Percentiles rank a stretch among this genome's conserved stretches.
These are phyloP conservation scores for Adansonia rubrostipa DNA, from an alignment of 441 rosid genomes.

Conservation along the genomic window DNA sequence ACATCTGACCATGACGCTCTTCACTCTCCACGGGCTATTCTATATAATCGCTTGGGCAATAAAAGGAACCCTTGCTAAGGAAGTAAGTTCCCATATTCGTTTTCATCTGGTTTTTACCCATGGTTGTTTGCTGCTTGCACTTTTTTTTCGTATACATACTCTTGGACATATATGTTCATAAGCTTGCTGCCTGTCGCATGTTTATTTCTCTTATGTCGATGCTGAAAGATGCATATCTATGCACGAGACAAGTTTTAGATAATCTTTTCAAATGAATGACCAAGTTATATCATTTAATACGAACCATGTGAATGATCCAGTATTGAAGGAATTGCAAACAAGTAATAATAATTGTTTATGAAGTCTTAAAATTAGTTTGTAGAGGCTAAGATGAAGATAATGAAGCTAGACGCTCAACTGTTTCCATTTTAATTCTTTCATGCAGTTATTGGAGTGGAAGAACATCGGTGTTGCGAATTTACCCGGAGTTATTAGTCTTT, in stretches of 20 bases:
- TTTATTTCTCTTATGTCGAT: neutral
- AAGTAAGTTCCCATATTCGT: slow-evolving; percentile 47
- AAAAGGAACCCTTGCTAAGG: slow-evolving; percentile 50
- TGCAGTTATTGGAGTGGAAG: slow-evolving; percentile 64
- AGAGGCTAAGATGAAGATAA: neutral
- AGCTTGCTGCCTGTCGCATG: neutral
- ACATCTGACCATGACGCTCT: slow-evolving; percentile 65
- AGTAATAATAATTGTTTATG: too few relatives aligned
- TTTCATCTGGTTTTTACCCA: slow-evolving; percentile 3
- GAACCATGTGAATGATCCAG: too few relatives aligned
- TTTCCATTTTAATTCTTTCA: slow-evolving; percentile 14
- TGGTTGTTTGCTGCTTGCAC: neutral
- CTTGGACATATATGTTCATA: neutral
- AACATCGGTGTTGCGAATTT: slow-evolving; percentile 50
- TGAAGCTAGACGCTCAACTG: neutral
- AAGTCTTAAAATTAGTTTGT: neutral
- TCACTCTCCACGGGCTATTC: slow-evolving; percentile 63
- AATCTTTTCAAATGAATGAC: too few relatives aligned
- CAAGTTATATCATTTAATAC: too few relatives aligned
- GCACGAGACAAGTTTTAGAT: neutral
- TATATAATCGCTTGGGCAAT: slow-evolving; percentile 55
- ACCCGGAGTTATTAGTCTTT: slow-evolving; percentile 65
- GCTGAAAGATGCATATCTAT: neutral
- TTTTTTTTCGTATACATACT: neutral
- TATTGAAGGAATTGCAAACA: too few relatives aligned